Base-by-base conservation (phyloP, 73 alveolate species). In the Paramecium bursaria region DNA sequence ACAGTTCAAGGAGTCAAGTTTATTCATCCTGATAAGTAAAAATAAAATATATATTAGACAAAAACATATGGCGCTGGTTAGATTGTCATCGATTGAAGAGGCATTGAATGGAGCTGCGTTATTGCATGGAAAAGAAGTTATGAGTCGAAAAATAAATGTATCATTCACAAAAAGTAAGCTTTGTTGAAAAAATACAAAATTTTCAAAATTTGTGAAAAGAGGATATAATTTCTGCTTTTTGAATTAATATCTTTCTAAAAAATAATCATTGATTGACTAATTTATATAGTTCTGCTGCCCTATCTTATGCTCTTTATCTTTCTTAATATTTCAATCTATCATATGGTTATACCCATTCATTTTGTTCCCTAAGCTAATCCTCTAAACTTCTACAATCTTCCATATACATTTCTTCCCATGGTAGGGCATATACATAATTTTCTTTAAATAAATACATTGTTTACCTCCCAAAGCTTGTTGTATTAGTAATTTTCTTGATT, bases 51-150 rank as follows among this genome's bases (percentile, higher is more conserved):
- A 51, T 27, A 2, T 39, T 39, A 67, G 82, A 67, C 44, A 67
- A 67, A 67, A 67, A 21, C 82, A 67, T 33, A 79, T 79, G 89
- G 75, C 85, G 17, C 55, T 53, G 46, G 89, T 79, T 9, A 79
- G 57, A 79, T 46, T 79, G 19, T 79, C 89, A 22, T 31, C 74
- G 3, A n/a, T 49, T 26, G 89, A 79, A 79, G 89, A 79, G 54
- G 89, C 89, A 7, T 53, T 79, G 54, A 79, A 79, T 54, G 89
- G 85, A 53, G 85, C 76, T 29, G 75, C 85, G 10, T 42, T 53
- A 53, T 50, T 79, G n/a, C 89, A 79, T 54, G 89, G 76, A 1
- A 73, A 79, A 25, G 89, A 79, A 54, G 61, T 79, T 10, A 47
- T 53, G 54, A 82, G 89, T 23, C 61, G 89, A 53, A 79, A 79